phyloP scores from a whole-genome alignment of 331 rosid species.

The Rhamnella rubrinervis region DNA sequence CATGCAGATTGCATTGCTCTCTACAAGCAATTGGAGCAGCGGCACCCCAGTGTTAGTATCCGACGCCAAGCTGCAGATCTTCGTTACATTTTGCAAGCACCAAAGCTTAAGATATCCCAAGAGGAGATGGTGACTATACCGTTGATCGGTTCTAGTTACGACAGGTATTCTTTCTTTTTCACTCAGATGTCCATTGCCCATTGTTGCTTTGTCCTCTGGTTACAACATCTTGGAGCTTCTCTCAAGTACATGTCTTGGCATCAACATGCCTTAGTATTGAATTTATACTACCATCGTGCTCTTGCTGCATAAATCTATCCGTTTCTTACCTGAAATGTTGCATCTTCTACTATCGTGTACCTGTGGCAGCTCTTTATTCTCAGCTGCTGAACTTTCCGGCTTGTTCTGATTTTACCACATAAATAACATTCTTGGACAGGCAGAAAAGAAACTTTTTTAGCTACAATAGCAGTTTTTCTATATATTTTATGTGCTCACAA shows the following conservation, averaged over 20 bases:
- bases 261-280: no score
- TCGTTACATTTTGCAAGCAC: constrained; percentile 94
- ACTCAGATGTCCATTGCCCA: not conserved
- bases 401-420: no score
- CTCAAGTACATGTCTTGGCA: not conserved
- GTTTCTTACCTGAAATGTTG: no score
- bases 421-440: no score
- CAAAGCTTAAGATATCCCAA: constrained; percentile 90
- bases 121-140: constrained; percentile 98
- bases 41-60: constrained; percentile 72
- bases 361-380: not conserved
- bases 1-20: constrained; percentile 84
- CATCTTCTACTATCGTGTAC: not conserved
- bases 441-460: no score
- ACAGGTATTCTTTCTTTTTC: constrained; percentile 53
- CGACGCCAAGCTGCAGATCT: constrained; percentile 92
- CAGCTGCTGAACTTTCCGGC: not conserved
- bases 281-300: no score
- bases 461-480: no score
- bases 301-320: no score
- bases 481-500: no score
- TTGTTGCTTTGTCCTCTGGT: not conserved
- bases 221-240: not conserved
- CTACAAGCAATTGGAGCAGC: constrained; percentile 73
- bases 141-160: constrained; percentile 74